These are phyloP conservation scores for Plasmopara viticola DNA, from an alignment of 352 stramenopile species.

Conservation along the genomic window DNA sequence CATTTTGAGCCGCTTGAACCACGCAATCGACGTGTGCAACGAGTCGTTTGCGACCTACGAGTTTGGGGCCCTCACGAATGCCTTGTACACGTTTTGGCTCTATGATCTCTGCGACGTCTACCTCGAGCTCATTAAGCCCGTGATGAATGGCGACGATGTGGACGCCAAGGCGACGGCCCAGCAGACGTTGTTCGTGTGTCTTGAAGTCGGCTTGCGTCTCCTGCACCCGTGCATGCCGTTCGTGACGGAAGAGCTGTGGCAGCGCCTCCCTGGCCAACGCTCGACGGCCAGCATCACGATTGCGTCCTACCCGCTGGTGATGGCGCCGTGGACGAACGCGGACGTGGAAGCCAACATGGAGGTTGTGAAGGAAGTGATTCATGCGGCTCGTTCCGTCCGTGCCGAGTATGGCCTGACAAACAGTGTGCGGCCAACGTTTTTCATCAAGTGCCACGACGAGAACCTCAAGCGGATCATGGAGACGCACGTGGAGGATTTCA, in stretches of 20 bases:
- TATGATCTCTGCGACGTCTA: constrained; percentile 99
- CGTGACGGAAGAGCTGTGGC: constrained; percentile 93
- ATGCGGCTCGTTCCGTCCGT: constrained; percentile 92
- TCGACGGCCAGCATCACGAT: constrained; percentile 71
- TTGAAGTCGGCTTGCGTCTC: constrained; percentile 83
- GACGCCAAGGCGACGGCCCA: constrained; percentile 73
- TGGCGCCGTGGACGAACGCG: constrained; percentile 81
- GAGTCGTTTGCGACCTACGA: constrained; percentile 90
- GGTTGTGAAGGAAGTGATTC: constrained; percentile 92
- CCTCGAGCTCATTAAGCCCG: constrained; percentile 98
- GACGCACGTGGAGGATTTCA: constrained; percentile 91
- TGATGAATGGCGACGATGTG: constrained; percentile 82
- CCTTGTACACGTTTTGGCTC: constrained; percentile 97
- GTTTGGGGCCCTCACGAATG: constrained; percentile 94
- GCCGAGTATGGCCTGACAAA: constrained; percentile 81
- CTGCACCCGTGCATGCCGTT: constrained; percentile 98
- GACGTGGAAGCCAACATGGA: constrained; percentile 91
- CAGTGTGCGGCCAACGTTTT: constrained; percentile 72
- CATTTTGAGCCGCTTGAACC: constrained; percentile 80
- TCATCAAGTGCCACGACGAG: constrained; percentile 86
- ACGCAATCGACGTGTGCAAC: constrained; percentile 68
- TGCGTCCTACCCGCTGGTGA: constrained; percentile 65
- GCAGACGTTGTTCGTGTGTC: constrained; percentile 79
- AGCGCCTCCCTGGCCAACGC: constrained; percentile 73
- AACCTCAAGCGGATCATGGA: constrained; percentile 67